phyloP scores from a whole-genome alignment of 768 basidiomycete genomes.

The Russula virescens region DNA sequence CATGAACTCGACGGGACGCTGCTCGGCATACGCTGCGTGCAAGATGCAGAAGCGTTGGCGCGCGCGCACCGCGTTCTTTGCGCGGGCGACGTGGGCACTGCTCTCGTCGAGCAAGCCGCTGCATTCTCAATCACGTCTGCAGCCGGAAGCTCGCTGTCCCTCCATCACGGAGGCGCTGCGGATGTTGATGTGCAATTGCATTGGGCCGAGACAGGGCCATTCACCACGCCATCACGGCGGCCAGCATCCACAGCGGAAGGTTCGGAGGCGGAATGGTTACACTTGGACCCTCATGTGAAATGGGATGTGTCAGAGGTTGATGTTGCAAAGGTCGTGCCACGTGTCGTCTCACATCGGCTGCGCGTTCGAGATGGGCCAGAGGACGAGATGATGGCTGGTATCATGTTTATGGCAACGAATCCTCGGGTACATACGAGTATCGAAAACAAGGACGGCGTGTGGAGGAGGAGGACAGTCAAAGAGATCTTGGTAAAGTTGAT shows the following conservation, averaged over 20 bases:
- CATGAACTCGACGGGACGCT: conserved; percentile 62
- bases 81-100: conserved; percentile 53
- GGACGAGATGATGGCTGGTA: conserved; percentile 63
- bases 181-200: neutral
- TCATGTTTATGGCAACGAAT: conserved; percentile 48
- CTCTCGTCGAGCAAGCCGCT: conserved; percentile 39
- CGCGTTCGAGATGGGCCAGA: conserved; percentile 62
- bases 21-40: conserved; percentile 53
- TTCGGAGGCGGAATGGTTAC: conserved; percentile 12
- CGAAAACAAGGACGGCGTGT: conserved; percentile 26
- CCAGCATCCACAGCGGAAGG: neutral
- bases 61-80: conserved; percentile 64
- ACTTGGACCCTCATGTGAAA: conserved; percentile 28
- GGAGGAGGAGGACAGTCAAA: conserved; percentile 52
- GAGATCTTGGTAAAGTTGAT: conserved; percentile 58
- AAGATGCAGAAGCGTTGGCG: conserved; percentile 61
- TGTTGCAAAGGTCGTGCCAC: conserved; percentile 64
- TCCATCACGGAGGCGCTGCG: neutral
- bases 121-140: conserved; percentile 10
- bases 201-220: conserved; percentile 1
- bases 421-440: conserved; percentile 17
- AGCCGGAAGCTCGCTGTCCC: conserved; percentile 3
- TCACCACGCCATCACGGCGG: neutral
- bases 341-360: conserved; percentile 70
- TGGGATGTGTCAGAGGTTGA: conserved; percentile 71